These are phyloP conservation scores for Fusarium metavorans DNA, from an alignment of 2,329 filamentous ascomycete species.

Conservation along the genomic window DNA sequence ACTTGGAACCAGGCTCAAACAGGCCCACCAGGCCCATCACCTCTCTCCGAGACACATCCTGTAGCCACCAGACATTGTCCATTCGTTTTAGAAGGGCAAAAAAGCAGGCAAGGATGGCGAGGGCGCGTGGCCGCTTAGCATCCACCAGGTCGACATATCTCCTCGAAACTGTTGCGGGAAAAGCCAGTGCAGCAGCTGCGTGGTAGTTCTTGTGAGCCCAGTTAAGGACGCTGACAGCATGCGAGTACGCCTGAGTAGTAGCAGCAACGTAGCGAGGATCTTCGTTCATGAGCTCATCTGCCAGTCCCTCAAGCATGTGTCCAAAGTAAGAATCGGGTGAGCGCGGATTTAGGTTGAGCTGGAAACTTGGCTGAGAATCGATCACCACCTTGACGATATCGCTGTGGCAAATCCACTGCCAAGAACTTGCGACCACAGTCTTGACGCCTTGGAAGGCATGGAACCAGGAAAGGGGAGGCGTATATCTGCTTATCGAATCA, in stretches of 20 bases:
- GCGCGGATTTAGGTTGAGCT: slow-evolving; percentile 67
- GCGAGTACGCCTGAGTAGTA: slow-evolving; percentile 67
- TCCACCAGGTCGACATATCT: slow-evolving; percentile 71
- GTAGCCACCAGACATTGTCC: slow-evolving; percentile 76
- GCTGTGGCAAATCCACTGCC: slow-evolving; percentile 72
- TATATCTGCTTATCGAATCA: slow-evolving; percentile 60
- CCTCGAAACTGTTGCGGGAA: slow-evolving; percentile 73
- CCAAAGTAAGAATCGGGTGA: slow-evolving; percentile 69
- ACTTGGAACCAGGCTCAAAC: slow-evolving; percentile 68
- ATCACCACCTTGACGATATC: slow-evolving; percentile 70
- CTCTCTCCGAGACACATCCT: slow-evolving; percentile 73
- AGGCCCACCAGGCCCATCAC: slow-evolving; percentile 72
- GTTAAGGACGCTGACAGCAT: slow-evolving; percentile 74
- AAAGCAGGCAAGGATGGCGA: slow-evolving; percentile 74
- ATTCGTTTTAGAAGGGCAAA: slow-evolving; percentile 74
- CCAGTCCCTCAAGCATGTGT: slow-evolving; percentile 67
- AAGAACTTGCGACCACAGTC: slow-evolving; percentile 72
- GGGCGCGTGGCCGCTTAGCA: slow-evolving; percentile 68
- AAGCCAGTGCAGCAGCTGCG: slow-evolving; percentile 69
- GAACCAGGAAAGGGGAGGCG: slow-evolving; percentile 73
- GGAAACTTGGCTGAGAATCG: slow-evolving; percentile 72
- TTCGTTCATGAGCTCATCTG: slow-evolving; percentile 63
- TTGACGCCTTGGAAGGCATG: slow-evolving; percentile 77
- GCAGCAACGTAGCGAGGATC: slow-evolving; percentile 46
- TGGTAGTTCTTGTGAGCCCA: slow-evolving; percentile 73